phyloP scores from a whole-genome alignment of 2,329 filamentous ascomycete genomes.

The Lanzia echinophila region DNA sequence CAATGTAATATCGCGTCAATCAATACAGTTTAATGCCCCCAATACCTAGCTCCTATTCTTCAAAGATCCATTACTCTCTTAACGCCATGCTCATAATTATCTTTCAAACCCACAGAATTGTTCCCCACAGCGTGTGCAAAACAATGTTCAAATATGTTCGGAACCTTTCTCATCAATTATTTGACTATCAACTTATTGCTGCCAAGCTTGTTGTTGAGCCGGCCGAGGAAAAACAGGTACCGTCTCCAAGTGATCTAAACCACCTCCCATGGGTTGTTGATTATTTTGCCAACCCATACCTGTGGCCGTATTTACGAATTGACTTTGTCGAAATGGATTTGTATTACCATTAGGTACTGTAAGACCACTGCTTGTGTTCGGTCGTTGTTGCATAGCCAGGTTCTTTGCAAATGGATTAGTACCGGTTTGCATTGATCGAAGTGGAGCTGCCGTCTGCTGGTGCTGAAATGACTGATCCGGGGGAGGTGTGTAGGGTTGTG shows the following conservation, averaged over 20 bases:
- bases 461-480: slow-evolving; percentile 32
- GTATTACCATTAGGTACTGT: slow-evolving; percentile 76
- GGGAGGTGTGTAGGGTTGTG: slow-evolving; percentile 30
- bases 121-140: neutral
- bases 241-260: slow-evolving; percentile 71
- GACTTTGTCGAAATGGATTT: slow-evolving; percentile 89
- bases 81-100: slow-evolving; percentile 29
- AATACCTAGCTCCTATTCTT: slow-evolving; percentile 7
- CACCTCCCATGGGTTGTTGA: slow-evolving; percentile 73
- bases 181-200: slow-evolving; percentile 29
- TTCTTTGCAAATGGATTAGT: slow-evolving; percentile 66
- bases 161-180: neutral
- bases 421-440: slow-evolving; percentile 55
- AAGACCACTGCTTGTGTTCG: slow-evolving; percentile 37
- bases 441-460: slow-evolving; percentile 36
- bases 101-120: slow-evolving; percentile 9
- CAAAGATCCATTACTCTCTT: slow-evolving; percentile 11
- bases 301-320: slow-evolving; percentile 82
- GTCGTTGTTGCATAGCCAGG: slow-evolving; percentile 21
- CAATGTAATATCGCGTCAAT: slow-evolving; percentile 23
- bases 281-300: slow-evolving; percentile 83
- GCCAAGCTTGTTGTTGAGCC: slow-evolving; percentile 55
- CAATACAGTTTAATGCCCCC: slow-evolving; percentile 19
- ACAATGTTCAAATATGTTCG: neutral
- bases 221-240: slow-evolving; percentile 82